Evolutionary conservation across 2,329 filamentous ascomycete genomes (phyloP).

Genomic region (Kalmusia sp.): DNA sequence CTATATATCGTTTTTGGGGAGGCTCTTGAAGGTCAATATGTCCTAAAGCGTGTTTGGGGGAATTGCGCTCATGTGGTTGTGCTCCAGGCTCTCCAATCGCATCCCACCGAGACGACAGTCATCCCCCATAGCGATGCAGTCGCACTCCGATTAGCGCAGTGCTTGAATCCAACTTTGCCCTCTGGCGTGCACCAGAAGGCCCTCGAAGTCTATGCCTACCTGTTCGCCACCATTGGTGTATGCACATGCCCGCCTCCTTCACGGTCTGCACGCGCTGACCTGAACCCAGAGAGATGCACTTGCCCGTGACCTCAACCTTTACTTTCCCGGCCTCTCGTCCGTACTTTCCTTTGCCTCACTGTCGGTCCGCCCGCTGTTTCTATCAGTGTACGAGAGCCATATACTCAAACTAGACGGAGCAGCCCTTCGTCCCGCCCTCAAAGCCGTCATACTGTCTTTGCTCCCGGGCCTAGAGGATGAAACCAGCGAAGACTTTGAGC

Average conservation of each 20-base stretch:
- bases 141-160: conserved; percentile 92
- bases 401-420: conserved; percentile 75
- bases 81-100: conserved; percentile 81
- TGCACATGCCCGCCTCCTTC: conserved; percentile 23
- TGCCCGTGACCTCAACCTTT: conserved; percentile 81
- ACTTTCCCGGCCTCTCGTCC: conserved; percentile 86
- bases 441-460: conserved; percentile 86
- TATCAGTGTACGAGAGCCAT: conserved; percentile 82
- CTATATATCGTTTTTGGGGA: conserved; percentile 95
- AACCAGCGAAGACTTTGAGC: conserved; percentile 95
- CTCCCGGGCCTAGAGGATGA: conserved; percentile 94
- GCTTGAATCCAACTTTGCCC: conserved; percentile 88
- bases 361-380: conserved; percentile 83
- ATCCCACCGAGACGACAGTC: conserved; percentile 72
- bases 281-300: conserved; percentile 68
- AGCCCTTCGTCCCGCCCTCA: conserved; percentile 83
- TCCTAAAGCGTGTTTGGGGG: conserved; percentile 13
- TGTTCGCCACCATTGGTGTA: conserved; percentile 85
- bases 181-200: conserved; percentile 98
- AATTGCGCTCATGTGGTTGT: conserved; percentile 30
- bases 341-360: conserved; percentile 95
- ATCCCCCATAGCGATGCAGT: conserved; percentile 85
- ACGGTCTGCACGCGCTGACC: conserved; percentile 29
- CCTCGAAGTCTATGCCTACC: conserved; percentile 88
- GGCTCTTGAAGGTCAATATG: conserved; percentile 78